phyloP scores from a whole-genome alignment of 257 asterid species.

The Solanum etuberosum region DNA sequence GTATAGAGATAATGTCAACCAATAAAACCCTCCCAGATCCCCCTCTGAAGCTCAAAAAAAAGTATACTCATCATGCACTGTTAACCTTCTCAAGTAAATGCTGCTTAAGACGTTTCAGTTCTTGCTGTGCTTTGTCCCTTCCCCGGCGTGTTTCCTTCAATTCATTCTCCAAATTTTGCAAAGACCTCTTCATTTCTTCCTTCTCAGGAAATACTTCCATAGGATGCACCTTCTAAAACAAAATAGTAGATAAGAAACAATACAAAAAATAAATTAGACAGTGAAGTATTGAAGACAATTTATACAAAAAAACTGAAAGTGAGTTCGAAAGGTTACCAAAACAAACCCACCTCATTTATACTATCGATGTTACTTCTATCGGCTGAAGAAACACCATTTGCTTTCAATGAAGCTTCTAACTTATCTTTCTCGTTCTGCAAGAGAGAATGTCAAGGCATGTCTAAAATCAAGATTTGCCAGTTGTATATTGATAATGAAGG shows the following conservation, averaged over 20 bases:
- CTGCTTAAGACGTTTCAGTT: constrained; percentile 88
- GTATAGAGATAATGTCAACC: background rate
- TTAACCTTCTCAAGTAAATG: constrained; percentile 89
- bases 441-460: constrained; percentile 4
- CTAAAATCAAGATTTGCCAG: constrained; percentile 6
- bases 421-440: constrained; percentile 70
- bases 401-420: constrained; percentile 50
- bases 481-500: background rate
- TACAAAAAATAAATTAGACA: background rate
- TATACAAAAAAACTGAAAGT: constrained; percentile 1
- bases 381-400: constrained; percentile 30
- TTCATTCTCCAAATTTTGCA: constrained; percentile 71
- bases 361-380: constrained; percentile 13
- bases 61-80: background rate
- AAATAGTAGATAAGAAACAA: constrained; percentile 7
- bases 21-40: background rate
- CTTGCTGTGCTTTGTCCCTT: constrained; percentile 73
- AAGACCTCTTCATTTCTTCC: constrained; percentile 55
- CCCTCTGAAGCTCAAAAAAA: background rate
- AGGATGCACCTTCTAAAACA: constrained; percentile 17
- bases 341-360: constrained; percentile 42
- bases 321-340: background rate
- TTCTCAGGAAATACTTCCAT: constrained; percentile 40
- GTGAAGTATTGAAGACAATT: background rate
- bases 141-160: constrained; percentile 50